A percentile compares a stretch with the other conserved stretches of the same genome.
These are phyloP conservation scores for Hygrocybe punicea DNA, from an alignment of 768 basidiomycete species.

Conservation along the genomic window DNA sequence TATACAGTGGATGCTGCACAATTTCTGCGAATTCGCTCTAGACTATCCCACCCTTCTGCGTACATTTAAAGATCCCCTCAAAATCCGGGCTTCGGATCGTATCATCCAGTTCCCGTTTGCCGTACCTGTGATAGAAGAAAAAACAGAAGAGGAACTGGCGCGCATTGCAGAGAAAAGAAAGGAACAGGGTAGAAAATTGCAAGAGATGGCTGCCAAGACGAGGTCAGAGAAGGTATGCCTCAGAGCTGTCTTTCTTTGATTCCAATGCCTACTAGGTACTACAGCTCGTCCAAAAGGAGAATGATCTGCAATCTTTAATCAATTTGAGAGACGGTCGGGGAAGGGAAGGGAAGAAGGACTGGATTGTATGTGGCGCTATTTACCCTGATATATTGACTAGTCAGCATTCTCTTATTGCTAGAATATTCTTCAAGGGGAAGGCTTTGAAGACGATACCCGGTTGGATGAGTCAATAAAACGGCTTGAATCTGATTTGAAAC, in stretches of 20 bases:
- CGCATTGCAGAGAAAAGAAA: conserved; percentile 72
- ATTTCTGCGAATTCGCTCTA: conserved; percentile 75
- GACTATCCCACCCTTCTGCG: conserved; percentile 73
- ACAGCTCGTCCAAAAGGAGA: conserved; percentile 74
- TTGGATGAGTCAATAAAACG: conserved; percentile 84
- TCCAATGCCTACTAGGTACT: background rate
- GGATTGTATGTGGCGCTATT: conserved; percentile 48
- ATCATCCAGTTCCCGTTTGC: conserved; percentile 88
- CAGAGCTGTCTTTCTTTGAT: background rate
- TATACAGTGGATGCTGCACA: conserved; percentile 84
- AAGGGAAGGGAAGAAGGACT: conserved; percentile 67
- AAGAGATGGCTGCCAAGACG: conserved; percentile 85
- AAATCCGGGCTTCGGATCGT: conserved; percentile 60
- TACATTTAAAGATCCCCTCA: conserved; percentile 60
- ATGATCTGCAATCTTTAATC: conserved; percentile 61
- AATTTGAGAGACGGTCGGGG: conserved; percentile 61
- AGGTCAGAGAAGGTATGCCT: conserved; percentile 74
- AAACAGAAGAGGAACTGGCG: conserved; percentile 86
- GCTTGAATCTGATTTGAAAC: conserved; percentile 73
- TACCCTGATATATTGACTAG: background rate
- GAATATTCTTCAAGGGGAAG: conserved; percentile 62
- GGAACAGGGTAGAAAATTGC: conserved; percentile 84
- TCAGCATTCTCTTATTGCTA: conserved; percentile 20
- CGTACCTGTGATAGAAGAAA: conserved; percentile 64
- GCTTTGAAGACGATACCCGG: conserved; percentile 72